These are phyloP conservation scores for Alternaria sp. DNA, from an alignment of 2,329 filamentous ascomycete genomes.

Conservation along the genomic window DNA sequence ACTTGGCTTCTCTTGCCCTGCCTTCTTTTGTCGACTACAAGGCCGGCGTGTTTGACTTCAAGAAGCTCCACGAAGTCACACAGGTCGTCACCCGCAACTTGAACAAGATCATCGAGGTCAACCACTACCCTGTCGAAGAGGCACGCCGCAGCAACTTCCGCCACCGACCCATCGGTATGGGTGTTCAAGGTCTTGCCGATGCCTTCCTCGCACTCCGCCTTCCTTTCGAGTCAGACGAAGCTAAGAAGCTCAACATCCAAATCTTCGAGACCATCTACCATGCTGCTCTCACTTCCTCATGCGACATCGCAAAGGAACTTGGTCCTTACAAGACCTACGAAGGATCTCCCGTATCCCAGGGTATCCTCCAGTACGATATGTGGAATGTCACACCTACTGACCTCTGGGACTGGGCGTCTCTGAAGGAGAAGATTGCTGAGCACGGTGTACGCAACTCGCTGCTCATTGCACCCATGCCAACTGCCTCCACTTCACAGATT, in stretches of 20 bases:
- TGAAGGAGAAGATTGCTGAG: conserved; percentile 92
- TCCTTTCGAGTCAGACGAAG: conserved; percentile 96
- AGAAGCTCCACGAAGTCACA: conserved; percentile 93
- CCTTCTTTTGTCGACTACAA: conserved; percentile 90
- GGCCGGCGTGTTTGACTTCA: conserved; percentile 88
- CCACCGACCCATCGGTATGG: conserved; percentile 93
- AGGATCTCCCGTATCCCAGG: conserved; percentile 92
- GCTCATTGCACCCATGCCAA: conserved; percentile 96
- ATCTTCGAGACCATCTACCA: conserved; percentile 99
- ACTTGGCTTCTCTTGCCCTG: conserved; percentile 91
- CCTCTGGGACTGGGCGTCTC: conserved; percentile 92
- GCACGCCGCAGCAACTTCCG: conserved; percentile 96
- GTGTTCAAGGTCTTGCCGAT: conserved; percentile 97
- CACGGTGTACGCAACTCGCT: conserved; percentile 95
- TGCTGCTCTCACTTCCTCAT: conserved; percentile 87
- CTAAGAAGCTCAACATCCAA: conserved; percentile 92
- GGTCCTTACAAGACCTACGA: conserved; percentile 90
- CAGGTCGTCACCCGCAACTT: conserved; percentile 93
- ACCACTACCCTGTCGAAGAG: conserved; percentile 97
- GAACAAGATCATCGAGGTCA: conserved; percentile 98
- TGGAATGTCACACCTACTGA: conserved; percentile 94
- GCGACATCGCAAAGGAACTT: conserved; percentile 81
- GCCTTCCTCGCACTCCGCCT: conserved; percentile 96
- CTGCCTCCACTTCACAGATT: conserved; percentile 96
- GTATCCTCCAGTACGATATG: conserved; percentile 98